Evolutionary conservation across 2,329 filamentous ascomycete species (phyloP).

Genomic region (Microcyclosporella mali): DNA sequence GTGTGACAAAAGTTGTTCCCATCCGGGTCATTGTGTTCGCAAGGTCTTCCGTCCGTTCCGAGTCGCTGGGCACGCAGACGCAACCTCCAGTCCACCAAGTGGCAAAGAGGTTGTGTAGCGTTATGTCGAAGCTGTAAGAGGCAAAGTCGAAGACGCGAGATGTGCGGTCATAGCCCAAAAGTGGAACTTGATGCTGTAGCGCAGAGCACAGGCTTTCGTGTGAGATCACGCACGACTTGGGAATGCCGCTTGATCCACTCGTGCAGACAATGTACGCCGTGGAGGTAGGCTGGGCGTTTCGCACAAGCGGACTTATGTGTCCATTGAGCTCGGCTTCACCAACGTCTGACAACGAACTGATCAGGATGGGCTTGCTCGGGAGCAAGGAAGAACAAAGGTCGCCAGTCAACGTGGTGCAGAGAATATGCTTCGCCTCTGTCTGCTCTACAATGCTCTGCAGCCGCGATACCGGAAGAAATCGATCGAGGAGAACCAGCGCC

Average conservation of each 20-base stretch:
- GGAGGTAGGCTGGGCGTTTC: background rate
- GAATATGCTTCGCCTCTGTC: background rate
- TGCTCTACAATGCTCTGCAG: constrained; percentile 23
- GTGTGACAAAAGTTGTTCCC: background rate
- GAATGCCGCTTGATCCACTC: background rate
- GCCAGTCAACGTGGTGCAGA: background rate
- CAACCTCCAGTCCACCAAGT: constrained; percentile 15
- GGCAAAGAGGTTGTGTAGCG: constrained; percentile 2
- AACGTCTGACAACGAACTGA: background rate
- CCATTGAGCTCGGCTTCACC: background rate
- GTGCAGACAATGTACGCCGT: background rate
- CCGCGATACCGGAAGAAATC: constrained; percentile 20
- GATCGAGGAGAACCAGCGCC: constrained; percentile 25
- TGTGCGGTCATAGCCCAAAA: too few species aligned
- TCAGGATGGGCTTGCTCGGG: background rate
- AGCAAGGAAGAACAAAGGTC: too few species aligned
- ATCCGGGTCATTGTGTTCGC: constrained; percentile 9
- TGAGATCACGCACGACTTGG: background rate
- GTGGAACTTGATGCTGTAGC: too few species aligned
- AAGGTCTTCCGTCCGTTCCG: constrained; percentile 12
- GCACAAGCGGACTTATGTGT: too few species aligned
- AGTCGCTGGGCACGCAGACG: constrained; percentile 19
- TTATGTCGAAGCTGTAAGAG: constrained; percentile 18
- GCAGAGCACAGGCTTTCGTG: background rate
- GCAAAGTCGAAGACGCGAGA: constrained; percentile 17